These are phyloP conservation scores for Royoungia palumana DNA, from an alignment of 768 basidiomycete species.

Conservation along the genomic window DNA sequence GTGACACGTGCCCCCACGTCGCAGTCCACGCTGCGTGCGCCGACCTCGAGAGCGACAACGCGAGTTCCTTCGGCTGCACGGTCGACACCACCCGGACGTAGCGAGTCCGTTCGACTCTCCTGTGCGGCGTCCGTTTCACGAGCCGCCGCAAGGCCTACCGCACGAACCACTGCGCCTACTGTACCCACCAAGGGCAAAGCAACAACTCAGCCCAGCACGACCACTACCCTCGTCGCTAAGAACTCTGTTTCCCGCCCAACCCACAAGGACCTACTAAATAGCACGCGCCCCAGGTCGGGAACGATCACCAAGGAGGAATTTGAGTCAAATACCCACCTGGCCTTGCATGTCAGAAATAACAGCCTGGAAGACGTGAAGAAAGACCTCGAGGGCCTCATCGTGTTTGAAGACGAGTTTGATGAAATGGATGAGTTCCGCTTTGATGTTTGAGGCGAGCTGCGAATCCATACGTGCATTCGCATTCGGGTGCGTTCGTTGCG, in stretches of 20 bases:
- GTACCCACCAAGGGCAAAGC: conserved; percentile 10
- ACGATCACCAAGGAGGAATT: conserved; percentile 26
- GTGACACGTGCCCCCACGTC: conserved; percentile 23
- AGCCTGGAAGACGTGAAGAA: conserved; percentile 31
- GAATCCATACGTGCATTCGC: no score
- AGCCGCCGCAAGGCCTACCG: conserved; percentile 6
- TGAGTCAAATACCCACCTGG: conserved; percentile 20
- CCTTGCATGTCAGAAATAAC: conserved; percentile 15
- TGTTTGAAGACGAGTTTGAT: conserved; percentile 27
- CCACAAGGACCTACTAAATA: background rate
- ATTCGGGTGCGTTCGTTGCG: background rate
- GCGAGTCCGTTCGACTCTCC: conserved; percentile 1
- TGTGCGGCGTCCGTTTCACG: conserved; percentile 9
- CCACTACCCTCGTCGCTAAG: background rate
- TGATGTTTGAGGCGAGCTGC: conserved; percentile 15
- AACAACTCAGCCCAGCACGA: background rate
- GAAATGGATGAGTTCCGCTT: conserved; percentile 31
- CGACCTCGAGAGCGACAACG: conserved; percentile 18
- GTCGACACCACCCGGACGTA: conserved; percentile 16
- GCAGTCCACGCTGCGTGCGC: conserved; percentile 17
- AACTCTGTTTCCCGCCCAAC: background rate
- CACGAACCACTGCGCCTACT: conserved; percentile 4
- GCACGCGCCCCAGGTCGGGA: conserved; percentile 19
- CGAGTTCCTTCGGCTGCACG: conserved; percentile 15
- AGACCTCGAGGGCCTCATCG: conserved; percentile 28